phyloP scores from a whole-genome alignment of 352 stramenopile genomes.

The Phytophthora brassicae region DNA sequence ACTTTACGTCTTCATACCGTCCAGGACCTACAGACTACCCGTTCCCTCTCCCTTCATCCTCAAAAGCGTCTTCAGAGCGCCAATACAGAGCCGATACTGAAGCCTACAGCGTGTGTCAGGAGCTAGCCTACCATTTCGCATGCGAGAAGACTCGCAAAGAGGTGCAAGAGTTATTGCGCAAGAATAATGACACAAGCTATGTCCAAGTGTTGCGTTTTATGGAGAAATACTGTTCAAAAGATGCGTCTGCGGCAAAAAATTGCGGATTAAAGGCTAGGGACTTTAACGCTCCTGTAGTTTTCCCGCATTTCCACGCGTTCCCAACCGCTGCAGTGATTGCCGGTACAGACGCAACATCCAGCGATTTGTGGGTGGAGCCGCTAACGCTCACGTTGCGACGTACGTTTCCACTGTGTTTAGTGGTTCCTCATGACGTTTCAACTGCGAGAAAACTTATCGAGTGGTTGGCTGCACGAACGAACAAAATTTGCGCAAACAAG shows the following conservation, averaged over 20 bases:
- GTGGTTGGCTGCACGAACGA: slow-evolving; percentile 60
- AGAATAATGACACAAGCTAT: slow-evolving; percentile 74
- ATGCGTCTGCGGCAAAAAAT: slow-evolving; percentile 8
- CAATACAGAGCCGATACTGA: slow-evolving; percentile 32
- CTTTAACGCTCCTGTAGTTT: slow-evolving; percentile 31
- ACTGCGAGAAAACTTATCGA: slow-evolving; percentile 66
- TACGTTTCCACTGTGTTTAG: slow-evolving; percentile 67
- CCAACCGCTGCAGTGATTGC: slow-evolving; percentile 67
- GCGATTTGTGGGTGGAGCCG: slow-evolving; percentile 74
- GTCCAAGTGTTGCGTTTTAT: slow-evolving; percentile 64
- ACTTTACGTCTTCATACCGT: background rate
- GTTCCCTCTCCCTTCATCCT: slow-evolving; percentile 28
- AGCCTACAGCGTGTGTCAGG: slow-evolving; percentile 50
- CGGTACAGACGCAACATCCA: slow-evolving; percentile 71
- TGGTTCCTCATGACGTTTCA: slow-evolving; percentile 51
- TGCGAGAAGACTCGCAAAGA: slow-evolving; percentile 52
- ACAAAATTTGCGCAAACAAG: slow-evolving; percentile 36
- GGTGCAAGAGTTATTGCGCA: slow-evolving; percentile 61
- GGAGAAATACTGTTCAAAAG: slow-evolving; percentile 43
- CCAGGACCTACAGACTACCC: slow-evolving; percentile 5
- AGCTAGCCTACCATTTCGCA: slow-evolving; percentile 68
- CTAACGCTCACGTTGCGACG: slow-evolving; percentile 66
- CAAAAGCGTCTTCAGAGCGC: background rate
- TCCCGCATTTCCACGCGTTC: slow-evolving; percentile 51
- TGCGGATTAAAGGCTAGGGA: no score